phyloP scores from a whole-genome alignment of 169 alveolate genomes.

The Plasmodium fragile region DNA sequence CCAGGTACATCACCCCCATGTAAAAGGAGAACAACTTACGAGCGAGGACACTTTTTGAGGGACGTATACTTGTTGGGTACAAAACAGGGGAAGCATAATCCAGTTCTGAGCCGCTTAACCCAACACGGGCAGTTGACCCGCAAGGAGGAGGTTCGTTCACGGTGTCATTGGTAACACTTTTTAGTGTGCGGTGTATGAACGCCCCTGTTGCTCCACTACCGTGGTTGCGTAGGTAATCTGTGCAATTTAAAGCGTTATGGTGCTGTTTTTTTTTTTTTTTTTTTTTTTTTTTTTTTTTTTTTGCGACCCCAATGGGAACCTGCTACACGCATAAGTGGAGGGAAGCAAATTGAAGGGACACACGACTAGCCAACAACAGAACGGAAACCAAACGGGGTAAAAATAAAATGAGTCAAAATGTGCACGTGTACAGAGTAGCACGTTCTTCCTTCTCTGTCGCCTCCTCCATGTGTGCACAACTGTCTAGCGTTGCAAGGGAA shows the following conservation, averaged over 20 bases:
- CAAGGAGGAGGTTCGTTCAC: neutral
- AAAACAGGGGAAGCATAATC: neutral
- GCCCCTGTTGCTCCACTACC: neutral
- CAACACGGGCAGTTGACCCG: neutral
- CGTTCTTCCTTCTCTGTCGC: neutral
- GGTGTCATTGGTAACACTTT: neutral
- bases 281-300: no score
- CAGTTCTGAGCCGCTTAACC: neutral
- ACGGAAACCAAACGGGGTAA: neutral
- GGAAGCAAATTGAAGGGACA: neutral
- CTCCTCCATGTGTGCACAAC: neutral
- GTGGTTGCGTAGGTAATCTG: neutral
- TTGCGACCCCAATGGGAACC: neutral
- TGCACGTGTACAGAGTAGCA: neutral
- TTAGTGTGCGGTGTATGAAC: neutral
- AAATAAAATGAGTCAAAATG: neutral
- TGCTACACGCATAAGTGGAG: neutral
- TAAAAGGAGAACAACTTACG: neutral
- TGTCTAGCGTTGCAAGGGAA: neutral
- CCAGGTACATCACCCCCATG: neutral
- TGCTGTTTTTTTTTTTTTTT: no score
- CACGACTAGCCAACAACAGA: neutral
- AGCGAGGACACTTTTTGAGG: neutral
- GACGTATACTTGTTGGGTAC: neutral
- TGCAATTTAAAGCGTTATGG: neutral